These are phyloP conservation scores for Sextonia rubra DNA, from an alignment of 164 flowering plant species.

Conservation along the genomic window DNA sequence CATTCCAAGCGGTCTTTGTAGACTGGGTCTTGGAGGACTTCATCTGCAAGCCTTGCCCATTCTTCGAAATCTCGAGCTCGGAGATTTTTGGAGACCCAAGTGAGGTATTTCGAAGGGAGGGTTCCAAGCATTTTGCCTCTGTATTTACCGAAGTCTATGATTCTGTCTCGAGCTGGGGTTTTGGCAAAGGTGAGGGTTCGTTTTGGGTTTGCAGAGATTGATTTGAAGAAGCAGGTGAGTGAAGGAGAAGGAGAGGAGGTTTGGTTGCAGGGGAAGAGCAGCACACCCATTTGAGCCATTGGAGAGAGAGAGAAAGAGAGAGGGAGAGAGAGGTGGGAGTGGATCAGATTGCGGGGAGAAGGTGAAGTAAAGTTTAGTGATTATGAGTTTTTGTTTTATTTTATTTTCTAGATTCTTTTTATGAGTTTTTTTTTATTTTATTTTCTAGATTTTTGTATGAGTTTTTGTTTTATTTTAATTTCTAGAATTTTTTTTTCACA, in stretches of 20 bases:
- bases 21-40: constrained; percentile 72
- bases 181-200: constrained; percentile 1
- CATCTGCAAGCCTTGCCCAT: constrained; percentile 72
- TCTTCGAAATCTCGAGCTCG: constrained; percentile 52
- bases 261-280: background rate
- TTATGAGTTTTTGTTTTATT: too few relatives aligned
- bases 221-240: background rate
- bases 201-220: background rate
- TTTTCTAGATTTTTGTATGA: too few relatives aligned
- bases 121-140: constrained; percentile 74
- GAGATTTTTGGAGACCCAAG: constrained; percentile 71
- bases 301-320: background rate
- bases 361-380: too few relatives aligned
- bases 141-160: constrained; percentile 73
- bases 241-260: background rate
- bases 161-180: constrained; percentile 56
- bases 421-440: too few relatives aligned
- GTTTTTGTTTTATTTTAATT: too few relatives aligned
- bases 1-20: constrained; percentile 75
- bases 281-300: background rate
- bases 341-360: too few relatives aligned
- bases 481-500: too few relatives aligned
- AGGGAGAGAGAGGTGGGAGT: background rate
- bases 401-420: too few relatives aligned
- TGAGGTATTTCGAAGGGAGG: constrained; percentile 73